These are phyloP conservation scores for Sclerotinia glacialis DNA, from an alignment of 2,329 filamentous ascomycete species.

Conservation along the genomic window DNA sequence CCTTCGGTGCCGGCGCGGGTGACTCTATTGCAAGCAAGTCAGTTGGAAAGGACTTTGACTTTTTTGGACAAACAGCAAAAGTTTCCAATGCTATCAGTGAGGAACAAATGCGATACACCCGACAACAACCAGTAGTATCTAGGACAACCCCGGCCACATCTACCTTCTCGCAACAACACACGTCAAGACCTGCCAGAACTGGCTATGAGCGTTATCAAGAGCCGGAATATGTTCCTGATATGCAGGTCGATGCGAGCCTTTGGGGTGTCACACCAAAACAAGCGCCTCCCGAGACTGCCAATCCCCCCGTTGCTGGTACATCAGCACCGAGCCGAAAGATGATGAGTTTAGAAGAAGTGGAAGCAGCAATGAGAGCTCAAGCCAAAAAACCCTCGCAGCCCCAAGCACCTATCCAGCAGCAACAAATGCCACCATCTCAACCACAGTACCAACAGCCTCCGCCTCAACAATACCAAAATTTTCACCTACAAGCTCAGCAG, in stretches of 20 bases:
- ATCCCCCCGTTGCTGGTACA: conserved; percentile 35
- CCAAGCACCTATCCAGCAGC: conserved; percentile 32
- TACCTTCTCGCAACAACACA: conserved; percentile 42
- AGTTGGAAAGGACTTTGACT: conserved; percentile 93
- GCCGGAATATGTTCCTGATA: conserved; percentile 78
- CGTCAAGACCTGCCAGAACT: conserved; percentile 63
- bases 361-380: conserved; percentile 82
- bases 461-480: conserved; percentile 33
- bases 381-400: conserved; percentile 50
- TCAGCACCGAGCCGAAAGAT: conserved; percentile 62
- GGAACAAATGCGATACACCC: conserved; percentile 80
- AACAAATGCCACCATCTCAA: conserved; percentile 25
- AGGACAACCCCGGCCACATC: conserved; percentile 45
- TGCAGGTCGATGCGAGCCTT: conserved; percentile 88
- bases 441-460: conserved; percentile 28
- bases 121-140: conserved; percentile 62
- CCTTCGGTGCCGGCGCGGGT: conserved; percentile 63
- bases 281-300: conserved; percentile 33
- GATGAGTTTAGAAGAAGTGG: conserved; percentile 95
- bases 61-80: conserved; percentile 88
- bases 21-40: conserved; percentile 46
- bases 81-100: conserved; percentile 84
- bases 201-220: conserved; percentile 93
- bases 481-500: conserved; percentile 30
- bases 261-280: conserved; percentile 74